Evolutionary conservation across 345 rosid species (phyloP).

Genomic region (Iberis pinnata): DNA sequence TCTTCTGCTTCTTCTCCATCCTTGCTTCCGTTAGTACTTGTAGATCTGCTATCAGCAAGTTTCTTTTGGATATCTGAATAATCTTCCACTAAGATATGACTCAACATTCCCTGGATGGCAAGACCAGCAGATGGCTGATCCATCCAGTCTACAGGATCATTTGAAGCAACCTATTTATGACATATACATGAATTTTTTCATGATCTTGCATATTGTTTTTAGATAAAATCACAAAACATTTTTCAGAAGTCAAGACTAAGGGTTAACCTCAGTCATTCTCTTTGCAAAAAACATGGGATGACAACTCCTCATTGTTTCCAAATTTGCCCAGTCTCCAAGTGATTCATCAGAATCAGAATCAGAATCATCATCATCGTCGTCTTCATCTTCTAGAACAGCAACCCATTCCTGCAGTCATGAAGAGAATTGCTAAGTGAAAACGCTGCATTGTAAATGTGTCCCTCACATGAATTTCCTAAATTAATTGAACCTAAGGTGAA

Average conservation of each 20-base stretch:
- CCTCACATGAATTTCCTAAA: conserved; percentile 1
- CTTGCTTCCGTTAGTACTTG: conserved; percentile 28
- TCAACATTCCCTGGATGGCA: conserved; percentile 74
- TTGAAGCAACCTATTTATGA: conserved; percentile 56
- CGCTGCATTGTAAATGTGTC: conserved; percentile 5
- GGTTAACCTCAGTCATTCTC: conserved; percentile 50
- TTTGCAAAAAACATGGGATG: conserved; percentile 94
- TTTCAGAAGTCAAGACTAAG: neutral
- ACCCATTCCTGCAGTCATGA: conserved; percentile 55
- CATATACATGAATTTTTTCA: conserved; percentile 5
- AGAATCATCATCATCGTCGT: conserved; percentile 46
- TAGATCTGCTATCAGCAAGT: conserved; percentile 35
- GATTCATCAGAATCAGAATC: conserved; percentile 48
- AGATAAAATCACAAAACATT: neutral
- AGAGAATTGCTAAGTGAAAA: conserved; percentile 15
- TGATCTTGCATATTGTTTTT: neutral
- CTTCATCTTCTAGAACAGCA: conserved; percentile 58
- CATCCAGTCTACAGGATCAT: conserved; percentile 81
- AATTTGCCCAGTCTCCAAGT: conserved; percentile 82
- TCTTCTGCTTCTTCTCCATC: conserved; percentile 31
- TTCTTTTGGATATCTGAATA: conserved; percentile 60
- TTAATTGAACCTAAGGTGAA: no score
- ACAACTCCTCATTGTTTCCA: conserved; percentile 82
- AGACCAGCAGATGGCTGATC: conserved; percentile 83
- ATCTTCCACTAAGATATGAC: conserved; percentile 67